These are phyloP conservation scores for Neurospora hispaniola DNA, from an alignment of 495 filamentous ascomycete genomes.

Conservation along the genomic window DNA sequence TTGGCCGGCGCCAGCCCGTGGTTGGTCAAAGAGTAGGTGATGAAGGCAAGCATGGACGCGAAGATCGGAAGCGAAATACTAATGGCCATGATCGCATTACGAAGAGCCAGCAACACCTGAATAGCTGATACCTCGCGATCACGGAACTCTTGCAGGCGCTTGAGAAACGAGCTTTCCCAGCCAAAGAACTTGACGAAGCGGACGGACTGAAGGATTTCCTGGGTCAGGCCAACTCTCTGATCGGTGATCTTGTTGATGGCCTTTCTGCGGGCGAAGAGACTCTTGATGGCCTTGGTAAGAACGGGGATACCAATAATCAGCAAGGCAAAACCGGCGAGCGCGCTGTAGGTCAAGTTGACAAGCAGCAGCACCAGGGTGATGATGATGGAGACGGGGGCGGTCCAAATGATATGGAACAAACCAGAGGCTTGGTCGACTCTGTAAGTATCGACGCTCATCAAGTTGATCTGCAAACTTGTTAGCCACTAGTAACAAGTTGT, in stretches of 20 bases:
- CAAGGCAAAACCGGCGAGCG: conserved; percentile 76
- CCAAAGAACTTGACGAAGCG: conserved; percentile 95
- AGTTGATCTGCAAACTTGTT: conserved; percentile 39
- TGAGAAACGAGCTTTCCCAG: conserved; percentile 81
- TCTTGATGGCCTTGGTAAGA: conserved; percentile 61
- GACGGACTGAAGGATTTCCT: conserved; percentile 84
- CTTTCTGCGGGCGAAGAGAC: conserved; percentile 57
- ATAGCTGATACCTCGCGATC: conserved; percentile 65
- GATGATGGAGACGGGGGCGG: conserved; percentile 63
- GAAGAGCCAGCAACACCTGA: conserved; percentile 66
- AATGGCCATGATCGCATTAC: conserved; percentile 75
- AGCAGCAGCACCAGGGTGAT: conserved; percentile 69
- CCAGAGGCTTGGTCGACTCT: conserved; percentile 76
- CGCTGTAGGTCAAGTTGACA: conserved; percentile 80
- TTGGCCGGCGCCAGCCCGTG: conserved; percentile 61
- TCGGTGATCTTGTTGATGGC: conserved; percentile 89
- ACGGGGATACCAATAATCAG: conserved; percentile 67
- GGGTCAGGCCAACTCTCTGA: conserved; percentile 78
- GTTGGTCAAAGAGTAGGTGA: conserved; percentile 74
- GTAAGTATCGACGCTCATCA: conserved; percentile 92
- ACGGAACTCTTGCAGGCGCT: conserved; percentile 62
- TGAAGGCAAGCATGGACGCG: conserved; percentile 90
- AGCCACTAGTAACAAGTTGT: neutral
- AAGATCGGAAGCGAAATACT: conserved; percentile 71
- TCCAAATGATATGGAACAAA: conserved; percentile 87